Conservation (phyloP, 768 basidiomycete genomes). For the Lactarius vividus region DNA sequence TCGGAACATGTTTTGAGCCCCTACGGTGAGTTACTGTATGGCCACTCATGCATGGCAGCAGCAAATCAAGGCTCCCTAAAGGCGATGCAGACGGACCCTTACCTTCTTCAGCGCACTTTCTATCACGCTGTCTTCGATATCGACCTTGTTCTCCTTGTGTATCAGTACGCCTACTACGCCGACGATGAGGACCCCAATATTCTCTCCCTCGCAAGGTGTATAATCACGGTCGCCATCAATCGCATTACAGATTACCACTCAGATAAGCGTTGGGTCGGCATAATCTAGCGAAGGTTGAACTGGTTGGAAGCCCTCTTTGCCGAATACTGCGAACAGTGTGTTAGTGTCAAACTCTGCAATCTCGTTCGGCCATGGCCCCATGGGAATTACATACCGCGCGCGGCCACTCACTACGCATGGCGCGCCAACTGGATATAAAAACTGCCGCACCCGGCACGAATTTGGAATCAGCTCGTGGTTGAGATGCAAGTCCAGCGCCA, state of each 20-base stretch:
- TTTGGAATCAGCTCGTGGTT: not conserved
- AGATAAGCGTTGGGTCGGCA: not conserved
- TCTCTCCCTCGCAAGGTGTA: not conserved
- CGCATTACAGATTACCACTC: not conserved
- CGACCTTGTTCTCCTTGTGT: slow-evolving; percentile 9
- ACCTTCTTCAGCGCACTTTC: slow-evolving; percentile 10
- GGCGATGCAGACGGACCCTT: not conserved
- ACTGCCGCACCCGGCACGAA: not conserved
- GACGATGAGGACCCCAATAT: not conserved
- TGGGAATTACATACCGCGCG: not conserved
- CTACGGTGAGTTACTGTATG: too few relatives aligned
- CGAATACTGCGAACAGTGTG: too few relatives aligned
- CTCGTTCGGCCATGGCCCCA: not conserved
- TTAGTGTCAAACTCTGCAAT: not conserved
- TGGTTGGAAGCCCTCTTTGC: not conserved
- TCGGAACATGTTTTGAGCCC: too few relatives aligned
- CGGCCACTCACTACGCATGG: not conserved
- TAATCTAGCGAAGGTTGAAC: not conserved
- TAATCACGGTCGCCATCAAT: not conserved
- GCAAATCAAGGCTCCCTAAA: not conserved
- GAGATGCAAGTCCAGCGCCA: not conserved
- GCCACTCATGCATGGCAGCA: too few relatives aligned
- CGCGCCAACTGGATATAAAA: not conserved
- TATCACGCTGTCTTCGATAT: not conserved
- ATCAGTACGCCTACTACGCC: not conserved